Evolutionary conservation across 192 early-diverging fungal species (phyloP).

Genomic region (Phycomyces nitens): DNA sequence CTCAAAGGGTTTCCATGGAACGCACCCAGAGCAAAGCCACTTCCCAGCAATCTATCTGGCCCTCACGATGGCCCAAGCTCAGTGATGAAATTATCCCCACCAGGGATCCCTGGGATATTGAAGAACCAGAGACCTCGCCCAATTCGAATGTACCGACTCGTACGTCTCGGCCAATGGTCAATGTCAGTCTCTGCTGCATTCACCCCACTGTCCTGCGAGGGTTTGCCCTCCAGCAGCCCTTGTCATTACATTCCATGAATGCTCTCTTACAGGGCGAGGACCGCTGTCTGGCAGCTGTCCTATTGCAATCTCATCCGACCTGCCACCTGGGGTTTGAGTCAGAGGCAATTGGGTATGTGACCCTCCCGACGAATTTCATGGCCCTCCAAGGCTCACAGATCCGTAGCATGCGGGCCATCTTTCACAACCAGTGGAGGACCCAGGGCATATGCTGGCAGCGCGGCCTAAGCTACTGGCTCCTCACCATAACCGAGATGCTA

Average conservation of each 20-base stretch:
- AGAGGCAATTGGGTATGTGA: slow-evolving; percentile 25
- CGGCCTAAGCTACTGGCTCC: slow-evolving; percentile 25
- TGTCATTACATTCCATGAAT: slow-evolving; percentile 31
- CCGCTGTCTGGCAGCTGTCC: slow-evolving; percentile 20
- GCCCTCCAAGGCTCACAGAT: slow-evolving; percentile 24
- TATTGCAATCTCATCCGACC: slow-evolving; percentile 27
- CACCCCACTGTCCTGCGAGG: slow-evolving; percentile 34
- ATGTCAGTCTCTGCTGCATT: slow-evolving; percentile 26
- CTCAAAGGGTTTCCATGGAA: neutral
- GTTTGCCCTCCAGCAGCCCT: slow-evolving; percentile 16
- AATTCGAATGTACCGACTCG: neutral
- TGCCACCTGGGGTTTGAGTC: slow-evolving; percentile 34
- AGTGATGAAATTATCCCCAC: slow-evolving; percentile 13
- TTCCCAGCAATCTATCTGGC: neutral
- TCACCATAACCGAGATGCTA: slow-evolving; percentile 18
- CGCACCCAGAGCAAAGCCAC: neutral
- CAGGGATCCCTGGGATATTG: neutral
- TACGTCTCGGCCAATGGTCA: slow-evolving; percentile 8
- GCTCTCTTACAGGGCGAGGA: slow-evolving; percentile 33
- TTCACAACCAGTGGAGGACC: slow-evolving; percentile 28
- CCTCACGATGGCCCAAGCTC: slow-evolving; percentile 13
- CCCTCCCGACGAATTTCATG: slow-evolving; percentile 24
- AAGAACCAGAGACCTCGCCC: neutral
- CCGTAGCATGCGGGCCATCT: slow-evolving; percentile 15
- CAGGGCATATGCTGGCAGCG: slow-evolving; percentile 16